Evolutionary conservation across 768 basidiomycete species (phyloP).

Genomic region (Mycena maculata): DNA sequence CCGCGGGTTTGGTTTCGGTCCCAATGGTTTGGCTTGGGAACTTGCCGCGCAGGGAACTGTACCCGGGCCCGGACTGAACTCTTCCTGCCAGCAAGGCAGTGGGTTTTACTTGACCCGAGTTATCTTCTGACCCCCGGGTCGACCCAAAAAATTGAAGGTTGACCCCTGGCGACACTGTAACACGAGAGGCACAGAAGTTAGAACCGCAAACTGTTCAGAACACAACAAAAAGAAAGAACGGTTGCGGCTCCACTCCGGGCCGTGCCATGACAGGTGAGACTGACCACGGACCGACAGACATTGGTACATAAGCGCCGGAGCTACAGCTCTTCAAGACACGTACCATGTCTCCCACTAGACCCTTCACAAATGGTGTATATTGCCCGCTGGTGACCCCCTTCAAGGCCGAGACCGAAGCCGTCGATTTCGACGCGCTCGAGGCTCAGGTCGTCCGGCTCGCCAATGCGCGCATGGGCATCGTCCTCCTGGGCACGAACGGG

Average conservation of each 20-base stretch:
- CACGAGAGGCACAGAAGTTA: too few species aligned
- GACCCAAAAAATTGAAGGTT: too few species aligned
- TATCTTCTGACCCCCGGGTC: too few species aligned
- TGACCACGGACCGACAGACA: not conserved
- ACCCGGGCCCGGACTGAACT: too few species aligned
- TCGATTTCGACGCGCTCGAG: conserved; percentile 33
- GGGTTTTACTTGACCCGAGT: too few species aligned
- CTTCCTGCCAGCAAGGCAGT: too few species aligned
- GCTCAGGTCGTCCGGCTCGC: conserved; percentile 36
- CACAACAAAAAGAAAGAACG: too few species aligned
- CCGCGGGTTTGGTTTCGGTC: too few species aligned
- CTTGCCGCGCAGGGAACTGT: too few species aligned
- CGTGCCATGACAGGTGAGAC: conserved; percentile 12
- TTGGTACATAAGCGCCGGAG: conserved; percentile 3
- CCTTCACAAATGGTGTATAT: conserved; percentile 31
- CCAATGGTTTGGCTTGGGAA: too few species aligned
- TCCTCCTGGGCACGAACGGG: conserved; percentile 36
- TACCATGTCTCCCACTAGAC: conserved; percentile 25
- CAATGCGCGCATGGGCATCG: conserved; percentile 35
- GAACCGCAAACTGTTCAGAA: too few species aligned
- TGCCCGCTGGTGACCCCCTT: conserved; percentile 35
- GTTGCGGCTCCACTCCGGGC: conserved; percentile 3
- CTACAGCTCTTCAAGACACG: not conserved
- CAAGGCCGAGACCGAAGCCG: conserved; percentile 26
- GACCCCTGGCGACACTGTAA: too few species aligned